Percentiles rank a stretch among this genome's conserved stretches.
phyloP scores from a whole-genome alignment of 208 protist genomes.

The Naegleria lovaniensis region DNA sequence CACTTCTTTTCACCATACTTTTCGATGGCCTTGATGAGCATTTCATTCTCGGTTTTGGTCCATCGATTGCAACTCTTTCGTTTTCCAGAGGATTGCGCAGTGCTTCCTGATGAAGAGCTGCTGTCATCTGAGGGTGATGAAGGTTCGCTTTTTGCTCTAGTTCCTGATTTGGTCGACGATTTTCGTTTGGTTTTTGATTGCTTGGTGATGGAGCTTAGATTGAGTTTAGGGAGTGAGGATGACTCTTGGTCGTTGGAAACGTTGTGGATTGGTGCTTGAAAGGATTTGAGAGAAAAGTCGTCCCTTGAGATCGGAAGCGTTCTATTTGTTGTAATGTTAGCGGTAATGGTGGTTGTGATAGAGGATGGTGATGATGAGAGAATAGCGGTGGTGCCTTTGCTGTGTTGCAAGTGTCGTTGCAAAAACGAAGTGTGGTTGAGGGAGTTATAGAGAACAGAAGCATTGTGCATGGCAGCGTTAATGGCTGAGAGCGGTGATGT shows the following conservation, averaged over 20 bases:
- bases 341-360: no score
- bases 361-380: background rate
- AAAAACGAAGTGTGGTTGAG: background rate
- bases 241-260: background rate
- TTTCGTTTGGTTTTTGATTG: background rate
- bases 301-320: no score
- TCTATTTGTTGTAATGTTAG: no score
- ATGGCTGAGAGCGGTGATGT: background rate
- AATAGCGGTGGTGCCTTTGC: background rate
- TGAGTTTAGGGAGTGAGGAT: background rate
- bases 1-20: conserved; percentile 27
- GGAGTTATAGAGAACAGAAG: background rate
- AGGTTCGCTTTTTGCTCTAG: background rate
- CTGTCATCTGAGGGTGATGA: background rate
- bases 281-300: no score
- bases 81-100: background rate
- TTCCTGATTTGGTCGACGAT: background rate
- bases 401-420: background rate
- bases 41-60: conserved; percentile 27
- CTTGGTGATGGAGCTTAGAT: background rate
- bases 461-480: background rate
- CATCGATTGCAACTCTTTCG: conserved; percentile 26
- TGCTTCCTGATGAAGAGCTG: background rate
- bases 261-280: background rate
- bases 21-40: conserved; percentile 21